These are phyloP conservation scores for Russula emetica DNA, from an alignment of 768 basidiomycete genomes.

Conservation along the genomic window DNA sequence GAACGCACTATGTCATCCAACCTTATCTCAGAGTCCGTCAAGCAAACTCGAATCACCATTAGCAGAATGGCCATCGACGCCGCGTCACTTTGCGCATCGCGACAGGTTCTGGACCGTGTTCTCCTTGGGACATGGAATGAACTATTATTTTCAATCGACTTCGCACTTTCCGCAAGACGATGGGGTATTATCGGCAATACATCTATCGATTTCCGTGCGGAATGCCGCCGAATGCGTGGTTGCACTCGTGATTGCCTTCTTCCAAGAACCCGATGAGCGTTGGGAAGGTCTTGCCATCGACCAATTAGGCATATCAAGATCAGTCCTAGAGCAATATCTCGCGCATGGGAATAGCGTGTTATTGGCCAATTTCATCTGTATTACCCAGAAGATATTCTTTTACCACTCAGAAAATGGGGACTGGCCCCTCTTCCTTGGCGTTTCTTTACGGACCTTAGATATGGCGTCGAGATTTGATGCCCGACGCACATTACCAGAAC, in stretches of 20 bases:
- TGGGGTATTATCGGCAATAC: background rate
- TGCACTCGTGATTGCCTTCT: background rate
- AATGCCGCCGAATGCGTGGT: slow-evolving; percentile 11
- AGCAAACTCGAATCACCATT: slow-evolving; percentile 13
- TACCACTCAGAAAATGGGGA: background rate
- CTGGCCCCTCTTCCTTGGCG: background rate
- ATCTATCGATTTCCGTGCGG: background rate
- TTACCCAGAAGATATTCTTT: slow-evolving; percentile 3
- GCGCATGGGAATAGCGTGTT: background rate
- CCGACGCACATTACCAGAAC: background rate
- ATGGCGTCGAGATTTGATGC: background rate
- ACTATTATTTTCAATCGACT: slow-evolving; percentile 1
- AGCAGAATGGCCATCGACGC: slow-evolving; percentile 4
- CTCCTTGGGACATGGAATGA: slow-evolving; percentile 7
- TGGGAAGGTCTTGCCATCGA: slow-evolving; percentile 6
- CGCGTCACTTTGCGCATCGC: slow-evolving; percentile 5
- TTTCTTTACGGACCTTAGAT: background rate
- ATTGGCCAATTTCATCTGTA: slow-evolving; percentile 7
- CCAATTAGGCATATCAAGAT: slow-evolving; percentile 7
- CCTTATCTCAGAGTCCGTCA: slow-evolving; percentile 8
- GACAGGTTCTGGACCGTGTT: slow-evolving; percentile 1
- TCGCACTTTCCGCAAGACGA: slow-evolving; percentile 2
- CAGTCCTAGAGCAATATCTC: background rate
- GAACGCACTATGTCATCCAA: slow-evolving; percentile 8
- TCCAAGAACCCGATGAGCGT: background rate